A percentile compares a stretch with the other conserved stretches of the same genome.
Conservation (phyloP, 2,329 filamentous ascomycete genomes). For the Sarocladium oryzae region DNA sequence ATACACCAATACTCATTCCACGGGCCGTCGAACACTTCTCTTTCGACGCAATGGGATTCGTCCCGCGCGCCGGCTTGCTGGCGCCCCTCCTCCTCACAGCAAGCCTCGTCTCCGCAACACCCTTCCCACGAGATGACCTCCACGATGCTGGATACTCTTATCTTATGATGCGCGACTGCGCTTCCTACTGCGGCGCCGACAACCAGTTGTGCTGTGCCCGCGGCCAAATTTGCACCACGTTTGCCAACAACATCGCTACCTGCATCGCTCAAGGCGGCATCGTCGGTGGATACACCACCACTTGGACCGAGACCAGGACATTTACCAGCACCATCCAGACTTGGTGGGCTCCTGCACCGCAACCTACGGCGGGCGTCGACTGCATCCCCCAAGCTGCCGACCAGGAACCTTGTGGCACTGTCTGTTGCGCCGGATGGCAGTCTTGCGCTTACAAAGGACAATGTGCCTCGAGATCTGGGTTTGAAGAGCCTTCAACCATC, state of each 20-base stretch:
- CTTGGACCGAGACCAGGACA: constrained; percentile 55
- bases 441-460: constrained; percentile 56
- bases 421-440: constrained; percentile 66
- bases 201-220: constrained; percentile 49
- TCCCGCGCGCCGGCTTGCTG: constrained; percentile 19
- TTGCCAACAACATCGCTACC: constrained; percentile 39
- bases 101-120: constrained; percentile 32
- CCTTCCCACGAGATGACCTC: constrained; percentile 43
- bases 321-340: constrained; percentile 54
- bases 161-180: constrained; percentile 44
- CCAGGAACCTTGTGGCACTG: constrained; percentile 57
- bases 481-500: constrained; percentile 34
- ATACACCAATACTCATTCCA: background rate
- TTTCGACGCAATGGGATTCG: constrained; percentile 7
- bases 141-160: constrained; percentile 43
- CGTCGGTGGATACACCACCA: constrained; percentile 42
- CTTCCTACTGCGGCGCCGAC: constrained; percentile 46
- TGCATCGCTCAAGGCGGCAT: constrained; percentile 34
- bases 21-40: background rate
- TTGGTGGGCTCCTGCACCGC: constrained; percentile 37
- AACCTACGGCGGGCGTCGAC: constrained; percentile 34
- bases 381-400: constrained; percentile 47
- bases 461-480: constrained; percentile 49
- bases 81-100: constrained; percentile 20
- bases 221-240: constrained; percentile 45